A percentile compares a stretch with the other conserved stretches of the same genome.
phyloP scores from a whole-genome alignment of 2,329 filamentous ascomycete genomes.

The Scedosporium dehoogii region DNA sequence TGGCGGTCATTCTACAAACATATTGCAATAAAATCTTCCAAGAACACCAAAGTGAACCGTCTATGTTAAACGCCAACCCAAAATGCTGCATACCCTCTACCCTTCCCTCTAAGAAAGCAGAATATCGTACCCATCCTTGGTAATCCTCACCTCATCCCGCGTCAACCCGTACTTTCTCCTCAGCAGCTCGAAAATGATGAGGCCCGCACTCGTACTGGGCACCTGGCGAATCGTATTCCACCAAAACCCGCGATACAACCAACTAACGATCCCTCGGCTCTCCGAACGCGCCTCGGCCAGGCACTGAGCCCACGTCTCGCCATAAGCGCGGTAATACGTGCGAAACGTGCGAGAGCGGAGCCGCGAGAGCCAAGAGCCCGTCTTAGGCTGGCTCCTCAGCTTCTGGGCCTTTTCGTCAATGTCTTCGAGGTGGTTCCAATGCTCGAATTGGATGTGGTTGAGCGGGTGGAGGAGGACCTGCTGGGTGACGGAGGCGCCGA shows the following conservation, averaged over 20 bases:
- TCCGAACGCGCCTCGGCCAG: slow-evolving; percentile 43
- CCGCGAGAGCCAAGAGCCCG: slow-evolving; percentile 15
- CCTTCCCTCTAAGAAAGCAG: slow-evolving; percentile 30
- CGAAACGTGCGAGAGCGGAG: slow-evolving; percentile 42
- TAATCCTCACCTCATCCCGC: slow-evolving; percentile 53
- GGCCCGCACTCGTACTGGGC: slow-evolving; percentile 64
- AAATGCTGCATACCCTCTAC: not conserved
- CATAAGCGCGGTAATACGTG: slow-evolving; percentile 62
- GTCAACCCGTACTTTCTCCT: slow-evolving; percentile 60
- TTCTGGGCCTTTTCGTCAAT: slow-evolving; percentile 52
- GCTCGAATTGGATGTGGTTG: slow-evolving; percentile 58
- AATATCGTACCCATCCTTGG: slow-evolving; percentile 63
- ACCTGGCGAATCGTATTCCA: slow-evolving; percentile 64
- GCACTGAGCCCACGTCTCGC: slow-evolving; percentile 55
- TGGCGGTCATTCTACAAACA: not conserved
- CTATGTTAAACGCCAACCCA: not conserved
- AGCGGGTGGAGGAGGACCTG: slow-evolving; percentile 63
- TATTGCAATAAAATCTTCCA: not conserved
- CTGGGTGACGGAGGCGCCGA: slow-evolving; percentile 58
- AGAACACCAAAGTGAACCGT: not conserved
- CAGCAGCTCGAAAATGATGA: slow-evolving; percentile 72
- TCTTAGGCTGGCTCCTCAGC: slow-evolving; percentile 19
- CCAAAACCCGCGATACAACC: slow-evolving; percentile 65
- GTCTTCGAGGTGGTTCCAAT: slow-evolving; percentile 64
- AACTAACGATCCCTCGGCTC: slow-evolving; percentile 45